Evolutionary conservation across 2,329 filamentous ascomycete species (phyloP).

Genomic region (Cladobotryum mycophilum): DNA sequence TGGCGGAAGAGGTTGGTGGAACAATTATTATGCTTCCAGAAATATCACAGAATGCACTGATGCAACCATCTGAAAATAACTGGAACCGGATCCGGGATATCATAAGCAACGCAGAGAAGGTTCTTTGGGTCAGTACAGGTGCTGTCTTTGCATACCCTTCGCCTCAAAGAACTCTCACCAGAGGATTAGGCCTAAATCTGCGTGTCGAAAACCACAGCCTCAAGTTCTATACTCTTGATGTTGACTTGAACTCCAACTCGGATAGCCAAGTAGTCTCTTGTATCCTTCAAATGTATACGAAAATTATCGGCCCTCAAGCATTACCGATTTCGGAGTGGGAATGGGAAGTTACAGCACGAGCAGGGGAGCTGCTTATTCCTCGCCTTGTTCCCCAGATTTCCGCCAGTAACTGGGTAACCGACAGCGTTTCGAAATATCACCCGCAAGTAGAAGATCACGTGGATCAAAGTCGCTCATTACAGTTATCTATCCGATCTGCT

Average conservation of each 20-base stretch:
- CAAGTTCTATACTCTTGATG: neutral
- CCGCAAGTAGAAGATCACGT: neutral
- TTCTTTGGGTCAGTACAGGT: conserved; percentile 9
- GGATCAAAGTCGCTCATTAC: neutral
- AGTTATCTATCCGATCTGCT: conserved; percentile 1
- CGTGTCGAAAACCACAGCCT: neutral
- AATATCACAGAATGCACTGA: neutral
- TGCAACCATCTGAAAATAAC: neutral
- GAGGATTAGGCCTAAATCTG: conserved; percentile 3
- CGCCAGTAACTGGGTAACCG: conserved; percentile 3
- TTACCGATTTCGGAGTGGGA: conserved; percentile 6
- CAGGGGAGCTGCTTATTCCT: conserved; percentile 6
- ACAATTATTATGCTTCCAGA: conserved; percentile 8
- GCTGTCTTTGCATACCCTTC: neutral
- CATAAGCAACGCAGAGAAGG: neutral
- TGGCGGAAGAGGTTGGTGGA: neutral
- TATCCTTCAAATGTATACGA: conserved; percentile 4
- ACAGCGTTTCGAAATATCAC: conserved; percentile 7
- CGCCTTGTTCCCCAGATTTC: conserved; percentile 3
- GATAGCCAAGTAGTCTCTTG: neutral
- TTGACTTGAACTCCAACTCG: neutral
- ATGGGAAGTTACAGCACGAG: conserved; percentile 8
- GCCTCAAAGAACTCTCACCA: neutral
- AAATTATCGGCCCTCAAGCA: conserved; percentile 4
- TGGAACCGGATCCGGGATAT: neutral